Evolutionary conservation across 768 basidiomycete species (phyloP).

Genomic region (Pilatotrama ljubarskyi): DNA sequence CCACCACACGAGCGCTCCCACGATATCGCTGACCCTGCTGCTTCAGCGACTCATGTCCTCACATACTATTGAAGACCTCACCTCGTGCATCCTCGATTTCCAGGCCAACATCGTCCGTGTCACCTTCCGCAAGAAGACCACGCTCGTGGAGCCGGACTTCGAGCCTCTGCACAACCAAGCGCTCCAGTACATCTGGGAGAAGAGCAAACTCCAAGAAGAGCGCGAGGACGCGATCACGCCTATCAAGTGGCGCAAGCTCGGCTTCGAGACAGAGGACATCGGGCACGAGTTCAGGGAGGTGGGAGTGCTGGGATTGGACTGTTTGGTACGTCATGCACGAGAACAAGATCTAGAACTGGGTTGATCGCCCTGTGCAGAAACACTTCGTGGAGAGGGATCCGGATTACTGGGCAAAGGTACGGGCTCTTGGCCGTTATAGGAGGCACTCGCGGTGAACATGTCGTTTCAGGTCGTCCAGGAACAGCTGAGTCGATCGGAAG

Average conservation of each 20-base stretch:
- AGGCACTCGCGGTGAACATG: not conserved
- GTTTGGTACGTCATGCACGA: constrained; percentile 52
- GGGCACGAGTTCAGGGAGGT: constrained; percentile 75
- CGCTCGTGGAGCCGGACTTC: constrained; percentile 66
- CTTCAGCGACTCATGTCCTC: constrained; percentile 78
- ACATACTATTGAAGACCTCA: constrained; percentile 77
- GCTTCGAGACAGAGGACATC: constrained; percentile 76
- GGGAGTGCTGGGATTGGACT: constrained; percentile 81
- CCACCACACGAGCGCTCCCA: constrained; percentile 6
- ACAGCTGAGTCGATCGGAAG: constrained; percentile 70
- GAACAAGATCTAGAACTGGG: not conserved
- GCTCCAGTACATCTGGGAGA: constrained; percentile 69
- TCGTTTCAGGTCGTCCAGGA: constrained; percentile 67
- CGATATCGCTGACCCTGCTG: not conserved
- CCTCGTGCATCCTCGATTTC: constrained; percentile 84
- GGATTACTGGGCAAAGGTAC: constrained; percentile 74
- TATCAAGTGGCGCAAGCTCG: constrained; percentile 75
- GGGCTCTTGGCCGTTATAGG: not conserved
- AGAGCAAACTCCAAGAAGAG: constrained; percentile 56
- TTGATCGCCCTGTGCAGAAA: constrained; percentile 41
- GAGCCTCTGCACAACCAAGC: constrained; percentile 58
- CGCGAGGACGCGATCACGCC: constrained; percentile 47
- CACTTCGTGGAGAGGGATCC: constrained; percentile 68
- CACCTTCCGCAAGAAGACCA: constrained; percentile 78
- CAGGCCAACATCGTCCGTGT: constrained; percentile 83